These are phyloP conservation scores for Sporopachydermia lactativora DNA, from an alignment of 805 yeast species.

Conservation along the genomic window DNA sequence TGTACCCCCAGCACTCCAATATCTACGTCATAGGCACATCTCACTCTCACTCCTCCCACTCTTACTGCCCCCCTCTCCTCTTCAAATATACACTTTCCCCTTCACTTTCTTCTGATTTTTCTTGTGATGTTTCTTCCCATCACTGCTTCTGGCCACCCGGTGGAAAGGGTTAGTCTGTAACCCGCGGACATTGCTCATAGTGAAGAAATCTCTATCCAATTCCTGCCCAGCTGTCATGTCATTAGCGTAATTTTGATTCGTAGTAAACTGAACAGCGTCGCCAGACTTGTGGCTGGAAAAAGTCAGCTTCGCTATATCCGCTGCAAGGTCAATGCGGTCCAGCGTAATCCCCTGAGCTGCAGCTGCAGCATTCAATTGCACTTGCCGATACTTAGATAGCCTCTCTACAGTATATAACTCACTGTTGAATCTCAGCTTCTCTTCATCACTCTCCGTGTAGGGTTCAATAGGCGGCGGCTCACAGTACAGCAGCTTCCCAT, in stretches of 20 bases:
- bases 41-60: no score
- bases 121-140: conserved; percentile 51
- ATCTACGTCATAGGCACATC: no score
- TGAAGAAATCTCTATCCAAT: conserved; percentile 76
- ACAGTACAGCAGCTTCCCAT: conserved; percentile 72
- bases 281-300: conserved; percentile 66
- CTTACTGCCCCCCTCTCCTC: no score
- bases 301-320: conserved; percentile 57
- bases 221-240: conserved; percentile 58
- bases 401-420: conserved; percentile 54
- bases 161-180: conserved; percentile 65
- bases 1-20: no score
- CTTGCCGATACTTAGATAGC: conserved; percentile 59
- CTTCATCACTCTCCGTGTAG: conserved; percentile 42
- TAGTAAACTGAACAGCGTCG: conserved; percentile 23
- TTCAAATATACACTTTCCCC: conserved; percentile 10
- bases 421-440: conserved; percentile 50
- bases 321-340: conserved; percentile 47
- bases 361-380: conserved; percentile 34
- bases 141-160: conserved; percentile 11
- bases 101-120: conserved; percentile 49
- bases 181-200: conserved; percentile 50
- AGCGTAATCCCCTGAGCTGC: conserved; percentile 32
- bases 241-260: conserved; percentile 28
- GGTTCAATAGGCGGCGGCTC: conserved; percentile 71